A percentile compares a stretch with the other conserved stretches of the same genome.
Evolutionary conservation across 108 stramenopile genomes (phyloP).

Genomic region (Nitzschia sp.): DNA sequence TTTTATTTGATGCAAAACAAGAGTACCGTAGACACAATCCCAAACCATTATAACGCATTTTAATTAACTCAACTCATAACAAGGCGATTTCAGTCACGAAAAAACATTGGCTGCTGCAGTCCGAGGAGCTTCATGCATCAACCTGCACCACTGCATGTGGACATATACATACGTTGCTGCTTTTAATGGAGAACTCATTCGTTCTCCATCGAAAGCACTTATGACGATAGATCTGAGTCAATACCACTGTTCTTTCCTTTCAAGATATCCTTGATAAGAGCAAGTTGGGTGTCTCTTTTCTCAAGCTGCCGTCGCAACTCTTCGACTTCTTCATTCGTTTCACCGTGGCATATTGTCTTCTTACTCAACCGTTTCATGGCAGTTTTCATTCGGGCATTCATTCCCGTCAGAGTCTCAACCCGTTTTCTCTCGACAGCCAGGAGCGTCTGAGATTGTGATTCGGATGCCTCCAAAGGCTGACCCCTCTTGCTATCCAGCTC

Average conservation of each 20-base stretch:
- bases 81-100: no score
- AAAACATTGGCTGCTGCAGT: no score
- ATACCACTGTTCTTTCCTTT: background rate
- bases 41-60: no score
- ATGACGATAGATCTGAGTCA: background rate
- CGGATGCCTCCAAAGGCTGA: conserved; percentile 2
- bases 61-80: no score
- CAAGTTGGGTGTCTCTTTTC: background rate
- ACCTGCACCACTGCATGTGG: no score
- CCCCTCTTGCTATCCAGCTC: background rate
- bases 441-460: background rate
- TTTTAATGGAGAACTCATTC: no score
- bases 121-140: no score
- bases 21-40: no score
- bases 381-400: conserved; percentile 6
- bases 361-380: conserved; percentile 1
- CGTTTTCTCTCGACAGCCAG: conserved; percentile 9
- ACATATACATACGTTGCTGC: no score
- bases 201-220: no score
- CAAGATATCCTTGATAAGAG: background rate
- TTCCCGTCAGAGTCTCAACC: background rate
- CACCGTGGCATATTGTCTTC: background rate
- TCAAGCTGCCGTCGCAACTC: background rate
- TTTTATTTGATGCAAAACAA: no score
- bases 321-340: background rate